Evolutionary conservation across 1,284 basidiomycete genomes (phyloP), one percentile per base, ranked within the genome.

Genomic region (Sporisorium graminicola): DNA sequence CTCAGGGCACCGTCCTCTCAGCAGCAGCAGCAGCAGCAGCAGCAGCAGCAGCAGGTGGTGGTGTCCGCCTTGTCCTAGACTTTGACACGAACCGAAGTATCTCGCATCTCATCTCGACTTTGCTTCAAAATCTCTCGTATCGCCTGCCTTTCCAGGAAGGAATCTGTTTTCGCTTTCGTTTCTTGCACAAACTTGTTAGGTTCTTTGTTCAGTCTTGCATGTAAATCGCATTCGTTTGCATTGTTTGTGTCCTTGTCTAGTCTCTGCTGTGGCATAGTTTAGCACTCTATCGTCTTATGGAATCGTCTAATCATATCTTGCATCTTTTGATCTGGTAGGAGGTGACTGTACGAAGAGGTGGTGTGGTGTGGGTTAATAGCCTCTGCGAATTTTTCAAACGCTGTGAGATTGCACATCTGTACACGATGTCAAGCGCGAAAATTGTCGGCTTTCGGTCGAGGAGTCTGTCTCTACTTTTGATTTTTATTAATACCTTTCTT

Each of bases 251-350:
- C n/a, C n/a, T 40, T 35, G n/a, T 52, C 33, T 29, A 20, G 49
- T 50, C 31, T 31, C 49, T n/a, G 35, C 13, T 8, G 12, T 2
- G 43, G 49, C 47, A 47, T 49, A 33, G 43, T 27, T 20, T 18
- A 26, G 33, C 33, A 20, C 20, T 26, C 20, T 40, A 26, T 27
- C 20, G 16, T 37, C 24, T 52, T 56, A 37, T 37, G 65, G 65
- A 67, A 58, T 47, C 27, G 55, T 62, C 44, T 58, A 63, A 69
- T 63, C 35, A 33, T 40, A 55, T 6, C 18, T 26, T 35, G 49
- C 10, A 16, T 24, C 6, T 20, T 22, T 13, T 42, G 16, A 35
- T 31, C 18, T 20, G n/a, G n/a, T n/a, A n/a, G n/a, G n/a, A n/a
- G n/a, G n/a, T n/a, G n/a, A n/a, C n/a, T n/a, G n/a, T n/a, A n/a